Base-by-base conservation (phyloP, 2,329 filamentous ascomycete species). In the Tricladium varicosporioides region DNA sequence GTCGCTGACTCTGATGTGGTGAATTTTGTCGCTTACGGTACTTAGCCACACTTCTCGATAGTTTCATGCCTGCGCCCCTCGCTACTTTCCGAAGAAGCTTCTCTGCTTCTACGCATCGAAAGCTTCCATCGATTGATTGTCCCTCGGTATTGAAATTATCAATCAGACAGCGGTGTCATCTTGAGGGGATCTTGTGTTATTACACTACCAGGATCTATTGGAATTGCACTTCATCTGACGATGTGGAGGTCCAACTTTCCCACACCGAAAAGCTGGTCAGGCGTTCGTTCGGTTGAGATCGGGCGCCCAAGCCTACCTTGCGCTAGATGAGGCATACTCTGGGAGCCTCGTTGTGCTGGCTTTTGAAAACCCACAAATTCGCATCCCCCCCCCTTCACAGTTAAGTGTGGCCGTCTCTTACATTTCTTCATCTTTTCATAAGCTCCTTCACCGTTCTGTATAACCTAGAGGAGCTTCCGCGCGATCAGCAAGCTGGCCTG, bases 181-280 rank as follows among this genome's bases (percentile, higher is more conserved):
- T 27, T 27, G 36, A 40, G 10, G 36, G 11, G 10, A 40, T 40
- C 11, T 40, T 10, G 36, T 11, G 9, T 10, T 11, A 40, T 40
- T 40, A 2, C 36, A n/a, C 4, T 40, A 10, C n/a, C 36, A 40
- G 22, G 22, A 7, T 27, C 11, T 40, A 10, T 5, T 40, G 36
- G 11, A 11, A 40, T 40, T 40, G 36, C 36, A 40, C 36, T 40
- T 40, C n/a, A n/a, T 11, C n/a, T 10, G 11, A n/a, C 36, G 9
- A 40, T n/a, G 36, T 10, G n/a, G 36, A n/a, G n/a, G 36, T 4
- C 36, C 36, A 40, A n/a, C 42, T 54, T 36, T 27, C 22, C n/a
- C 43, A 56, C 60, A 62, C 58, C 60, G 60, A 60, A 46, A 53
- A 19, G 49, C 57, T 53, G 49, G 14, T 22, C 43, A 32, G 36